Evolutionary conservation across 805 yeast species (phyloP), one percentile per base, ranked within the genome.

Genomic region (Candida maris): DNA sequence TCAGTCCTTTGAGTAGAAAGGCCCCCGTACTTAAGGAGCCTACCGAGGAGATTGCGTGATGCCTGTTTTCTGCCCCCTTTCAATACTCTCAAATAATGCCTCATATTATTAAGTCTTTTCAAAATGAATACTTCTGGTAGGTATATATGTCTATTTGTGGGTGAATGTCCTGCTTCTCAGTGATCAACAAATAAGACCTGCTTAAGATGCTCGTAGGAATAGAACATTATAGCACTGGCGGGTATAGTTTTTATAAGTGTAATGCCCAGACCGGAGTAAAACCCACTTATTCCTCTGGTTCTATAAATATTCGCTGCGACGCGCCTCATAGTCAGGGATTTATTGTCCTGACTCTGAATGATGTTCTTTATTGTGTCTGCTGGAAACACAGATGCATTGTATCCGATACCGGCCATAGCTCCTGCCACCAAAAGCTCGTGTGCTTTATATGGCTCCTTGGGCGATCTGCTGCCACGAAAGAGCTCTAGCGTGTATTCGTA

Each of bases 341-440:
- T 29, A 43, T 48, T 22, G 15, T 48, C 49, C 38, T 44, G 38
- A 0, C 88, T 81, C 63, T 91, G 97, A 65, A 88, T 80, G 34
- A 84, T 77, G 3, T 91, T 81, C 62, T 91, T 91, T 39, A 91
- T 72, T 1, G 97, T 87, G 57, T 91, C 97, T 1, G 87, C 84
- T 0, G 97, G 97, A 61, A 81, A 91, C 32, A 85, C 68, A 5
- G 88, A 75, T 6, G 81, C 65, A 54, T 91, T 88, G 61, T 86
- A 89, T 14, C 80, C 71, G 5, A 88, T 57, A 19, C 97, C 97
- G 0, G 97, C 95, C 34, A 72, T 54, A 0, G 95, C 96, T 34
- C 97, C 97, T 40, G 94, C 81, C 1, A 71, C 40, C 46, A 89
- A 63, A 15, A 81, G 58, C 48, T 84, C 85, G 45, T 71, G 53